A percentile compares a stretch with the other conserved stretches of the same genome.
Evolutionary conservation across 2,329 filamentous ascomycete species (phyloP).

Genomic region (Byssochlamys sp.): DNA sequence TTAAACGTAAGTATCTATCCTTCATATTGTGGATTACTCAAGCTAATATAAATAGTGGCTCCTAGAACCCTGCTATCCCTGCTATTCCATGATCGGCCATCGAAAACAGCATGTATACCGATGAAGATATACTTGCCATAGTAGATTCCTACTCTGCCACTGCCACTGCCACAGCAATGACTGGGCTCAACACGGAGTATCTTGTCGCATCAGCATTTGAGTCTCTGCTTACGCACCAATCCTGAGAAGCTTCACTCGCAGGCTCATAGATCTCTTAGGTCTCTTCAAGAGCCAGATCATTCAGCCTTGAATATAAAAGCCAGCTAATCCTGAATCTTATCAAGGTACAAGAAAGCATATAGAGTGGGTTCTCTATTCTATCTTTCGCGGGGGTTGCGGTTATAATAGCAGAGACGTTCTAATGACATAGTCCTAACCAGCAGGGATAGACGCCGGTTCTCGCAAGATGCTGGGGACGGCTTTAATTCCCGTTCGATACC

Average conservation of each 20-base stretch:
- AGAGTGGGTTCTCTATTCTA: no score
- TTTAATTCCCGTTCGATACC: no score
- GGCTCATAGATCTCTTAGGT: neutral
- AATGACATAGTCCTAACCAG: no score
- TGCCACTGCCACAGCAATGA: neutral
- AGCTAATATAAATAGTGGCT: neutral
- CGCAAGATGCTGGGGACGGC: no score
- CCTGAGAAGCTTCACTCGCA: neutral
- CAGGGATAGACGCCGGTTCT: no score
- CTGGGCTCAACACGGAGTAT: neutral
- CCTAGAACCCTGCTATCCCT: neutral
- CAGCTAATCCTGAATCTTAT: no score
- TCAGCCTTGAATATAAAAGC: neutral
- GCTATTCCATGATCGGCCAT: neutral
- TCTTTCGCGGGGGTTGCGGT: no score
- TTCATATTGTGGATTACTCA: neutral
- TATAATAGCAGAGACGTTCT: no score
- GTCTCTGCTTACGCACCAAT: neutral
- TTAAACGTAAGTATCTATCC: neutral
- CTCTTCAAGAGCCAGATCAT: neutral
- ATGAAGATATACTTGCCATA: neutral
- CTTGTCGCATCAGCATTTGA: neutral
- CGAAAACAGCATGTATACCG: neutral
- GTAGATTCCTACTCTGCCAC: neutral
- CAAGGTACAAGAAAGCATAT: no score